Conservation (phyloP, 2,329 filamentous ascomycete species). For the Colletotrichum godetiae region DNA sequence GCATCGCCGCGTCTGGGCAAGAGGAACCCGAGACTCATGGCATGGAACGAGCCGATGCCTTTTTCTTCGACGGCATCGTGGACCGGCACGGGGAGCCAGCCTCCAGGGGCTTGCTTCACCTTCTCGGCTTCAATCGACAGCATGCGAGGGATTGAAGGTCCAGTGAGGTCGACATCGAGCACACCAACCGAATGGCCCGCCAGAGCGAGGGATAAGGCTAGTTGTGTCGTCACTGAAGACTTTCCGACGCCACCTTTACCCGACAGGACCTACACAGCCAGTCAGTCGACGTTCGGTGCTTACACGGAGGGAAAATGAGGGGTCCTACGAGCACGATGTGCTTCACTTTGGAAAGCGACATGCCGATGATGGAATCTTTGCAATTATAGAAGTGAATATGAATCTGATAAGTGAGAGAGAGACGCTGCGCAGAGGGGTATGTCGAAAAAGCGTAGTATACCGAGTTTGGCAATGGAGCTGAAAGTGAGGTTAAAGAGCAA, state of each 20-base stretch:
- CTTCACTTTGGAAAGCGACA: slow-evolving; percentile 78
- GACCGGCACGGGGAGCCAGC: slow-evolving; percentile 91
- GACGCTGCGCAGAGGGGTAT: neutral
- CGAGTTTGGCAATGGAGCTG: neutral
- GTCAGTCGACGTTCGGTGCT: neutral
- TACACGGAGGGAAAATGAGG: slow-evolving; percentile 10
- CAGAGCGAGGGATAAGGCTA: slow-evolving; percentile 88
- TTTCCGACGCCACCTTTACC: slow-evolving; percentile 99
- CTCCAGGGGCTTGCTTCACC: slow-evolving; percentile 89
- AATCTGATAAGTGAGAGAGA: neutral
- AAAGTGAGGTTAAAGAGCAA: slow-evolving; percentile 4
- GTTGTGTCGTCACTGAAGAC: slow-evolving; percentile 96
- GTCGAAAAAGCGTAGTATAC: neutral
- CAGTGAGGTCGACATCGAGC: slow-evolving; percentile 95
- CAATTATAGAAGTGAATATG: neutral
- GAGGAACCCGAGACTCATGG: slow-evolving; percentile 95
- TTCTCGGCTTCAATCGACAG: slow-evolving; percentile 90
- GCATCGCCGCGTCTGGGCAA: slow-evolving; percentile 86
- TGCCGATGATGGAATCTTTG: slow-evolving; percentile 43
- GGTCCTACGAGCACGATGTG: slow-evolving; percentile 78
- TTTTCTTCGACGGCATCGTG: slow-evolving; percentile 68
- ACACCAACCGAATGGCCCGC: slow-evolving; percentile 92
- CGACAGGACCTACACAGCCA: slow-evolving; percentile 75
- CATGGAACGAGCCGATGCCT: slow-evolving; percentile 74
- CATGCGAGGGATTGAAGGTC: slow-evolving; percentile 95